Base-by-base conservation (phyloP, 352 stramenopile species). In the Saprolegnia parasitica region DNA sequence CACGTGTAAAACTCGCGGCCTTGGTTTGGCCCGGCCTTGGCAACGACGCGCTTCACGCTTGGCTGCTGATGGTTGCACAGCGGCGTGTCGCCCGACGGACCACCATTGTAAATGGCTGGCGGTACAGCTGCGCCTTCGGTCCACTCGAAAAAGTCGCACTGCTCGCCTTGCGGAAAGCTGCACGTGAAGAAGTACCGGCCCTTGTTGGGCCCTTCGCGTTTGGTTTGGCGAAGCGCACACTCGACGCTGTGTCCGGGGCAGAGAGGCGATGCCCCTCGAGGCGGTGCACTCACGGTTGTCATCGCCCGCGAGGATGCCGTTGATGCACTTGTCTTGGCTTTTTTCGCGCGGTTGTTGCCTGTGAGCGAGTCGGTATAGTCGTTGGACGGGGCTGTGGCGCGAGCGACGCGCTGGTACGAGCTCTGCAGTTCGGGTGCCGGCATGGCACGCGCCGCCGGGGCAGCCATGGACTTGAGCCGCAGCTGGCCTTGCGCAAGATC, bases 91-190 rank as follows among this genome's bases (percentile, higher is more conserved):
- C 21, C 26, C 23, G 18, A 16, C n/a, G 37, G 52, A 21, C 23
- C 10, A 3, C 35, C 39, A n/a, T 35, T 23, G 5, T 20, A 40
- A 3, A 32, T 20, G 20, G 29, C 3, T 45, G 39, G 16, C 32
- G 35, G 16, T 63, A 46, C 6, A 56, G 71, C 40, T 46, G 55
- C 57, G n/a, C 93, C 80, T 37, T 90, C 85, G 5, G 84, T 81
- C 93, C 93, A 98, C 73, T 91, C 77, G 72, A 98, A 98, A 71
- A 96, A 95, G 52, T 95, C 80, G 73, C 92, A 97, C 68, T 96
- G 83, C 40, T 97, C 86, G 15, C 81, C 80, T 64, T 85, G 85
- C 5, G 91, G 87, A 20, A 90, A 80, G 0, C 81, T 78, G 66
- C 94, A 98, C 1, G 78, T 78, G 77, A 90, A 98, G 76, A 98